Conservation (phyloP, 2,329 filamentous ascomycete genomes). For the Clarireedia hainanense region DNA sequence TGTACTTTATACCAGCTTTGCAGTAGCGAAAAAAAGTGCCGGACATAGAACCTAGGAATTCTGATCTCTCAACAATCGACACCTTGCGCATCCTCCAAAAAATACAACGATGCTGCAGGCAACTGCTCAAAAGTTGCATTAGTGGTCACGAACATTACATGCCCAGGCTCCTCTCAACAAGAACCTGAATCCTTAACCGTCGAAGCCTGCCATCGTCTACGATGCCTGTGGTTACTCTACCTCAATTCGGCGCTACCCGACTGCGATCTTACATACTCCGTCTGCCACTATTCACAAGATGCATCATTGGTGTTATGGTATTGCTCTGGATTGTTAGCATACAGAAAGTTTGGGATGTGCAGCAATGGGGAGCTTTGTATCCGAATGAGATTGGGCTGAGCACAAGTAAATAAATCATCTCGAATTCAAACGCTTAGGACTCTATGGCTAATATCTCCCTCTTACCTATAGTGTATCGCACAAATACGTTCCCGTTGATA, state of each 20-base stretch:
- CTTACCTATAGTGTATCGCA: conserved; percentile 65
- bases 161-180: not conserved
- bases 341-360: conserved; percentile 63
- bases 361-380: conserved; percentile 70
- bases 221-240: conserved; percentile 14
- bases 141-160: not conserved
- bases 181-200: not conserved
- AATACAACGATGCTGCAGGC: not conserved
- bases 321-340: conserved; percentile 62
- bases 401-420: conserved; percentile 51
- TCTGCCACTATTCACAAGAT: conserved; percentile 80
- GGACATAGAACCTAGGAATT: not conserved
- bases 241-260: conserved; percentile 60
- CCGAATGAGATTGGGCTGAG: conserved; percentile 66
- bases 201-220: not conserved
- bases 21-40: not conserved
- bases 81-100: not conserved
- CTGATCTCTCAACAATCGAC: not conserved
- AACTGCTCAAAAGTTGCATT: not conserved
- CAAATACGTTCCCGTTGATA: conserved; percentile 87
- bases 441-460: not conserved
- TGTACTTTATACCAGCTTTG: not conserved
- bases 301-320: conserved; percentile 58
- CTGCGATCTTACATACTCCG: conserved; percentile 75
- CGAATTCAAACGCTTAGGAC: not conserved